Conservation (phyloP, 2,329 filamentous ascomycete species). For the Neoscytalidium dimidiatum region DNA sequence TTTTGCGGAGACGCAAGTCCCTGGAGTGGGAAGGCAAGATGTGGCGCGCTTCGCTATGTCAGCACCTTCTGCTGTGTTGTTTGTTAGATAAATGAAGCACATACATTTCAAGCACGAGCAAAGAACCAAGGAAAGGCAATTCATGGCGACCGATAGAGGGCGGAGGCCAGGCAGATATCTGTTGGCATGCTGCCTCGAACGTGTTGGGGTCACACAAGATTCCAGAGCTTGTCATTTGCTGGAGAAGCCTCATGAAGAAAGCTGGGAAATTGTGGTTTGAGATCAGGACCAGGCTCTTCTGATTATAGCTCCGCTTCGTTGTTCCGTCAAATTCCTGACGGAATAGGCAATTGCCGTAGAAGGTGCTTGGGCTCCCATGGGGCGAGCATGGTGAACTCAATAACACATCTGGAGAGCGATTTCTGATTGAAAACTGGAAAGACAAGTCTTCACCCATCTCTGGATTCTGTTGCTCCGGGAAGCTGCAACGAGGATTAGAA, state of each 20-base stretch:
- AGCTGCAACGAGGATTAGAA: conserved; percentile 28
- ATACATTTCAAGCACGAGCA: conserved; percentile 39
- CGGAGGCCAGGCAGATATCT: conserved; percentile 39
- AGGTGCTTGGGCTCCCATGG: conserved; percentile 38
- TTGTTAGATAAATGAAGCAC: neutral
- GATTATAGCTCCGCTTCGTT: conserved; percentile 46
- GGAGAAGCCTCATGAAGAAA: conserved; percentile 38
- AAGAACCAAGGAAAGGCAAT: conserved; percentile 41
- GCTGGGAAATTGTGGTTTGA: conserved; percentile 43
- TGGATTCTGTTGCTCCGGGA: conserved; percentile 45
- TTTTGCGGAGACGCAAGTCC: conserved; percentile 31
- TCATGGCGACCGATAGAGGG: conserved; percentile 40
- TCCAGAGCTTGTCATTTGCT: conserved; percentile 38
- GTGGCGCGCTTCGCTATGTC: conserved; percentile 32
- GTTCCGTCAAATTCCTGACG: conserved; percentile 43
- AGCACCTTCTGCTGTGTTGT: neutral
- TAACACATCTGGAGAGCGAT: conserved; percentile 59
- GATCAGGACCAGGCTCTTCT: conserved; percentile 42
- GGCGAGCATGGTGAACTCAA: conserved; percentile 40
- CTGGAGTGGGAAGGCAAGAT: conserved; percentile 43
- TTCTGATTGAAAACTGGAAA: conserved; percentile 43
- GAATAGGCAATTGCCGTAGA: conserved; percentile 42
- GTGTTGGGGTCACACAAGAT: conserved; percentile 41
- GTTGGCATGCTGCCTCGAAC: conserved; percentile 38
- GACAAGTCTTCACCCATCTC: conserved; percentile 41